These are phyloP conservation scores for Lodderomyces parapsilosis DNA, from an alignment of 1,139 yeast genomes.

Conservation along the genomic window DNA sequence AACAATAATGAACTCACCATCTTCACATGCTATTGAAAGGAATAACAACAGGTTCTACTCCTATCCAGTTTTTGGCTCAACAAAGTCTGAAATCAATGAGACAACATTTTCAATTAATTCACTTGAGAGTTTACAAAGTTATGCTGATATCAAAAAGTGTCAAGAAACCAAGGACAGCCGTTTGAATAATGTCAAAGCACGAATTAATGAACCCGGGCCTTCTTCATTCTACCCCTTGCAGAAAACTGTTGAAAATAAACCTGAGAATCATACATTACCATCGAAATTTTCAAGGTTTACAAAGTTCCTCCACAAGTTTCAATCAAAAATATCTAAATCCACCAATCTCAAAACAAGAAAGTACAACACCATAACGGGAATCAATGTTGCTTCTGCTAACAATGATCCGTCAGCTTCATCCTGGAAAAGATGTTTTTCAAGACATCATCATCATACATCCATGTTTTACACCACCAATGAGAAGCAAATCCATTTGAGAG, in stretches of 20 bases:
- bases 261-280: neutral
- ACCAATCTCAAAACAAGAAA: neutral
- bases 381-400: neutral
- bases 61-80: neutral
- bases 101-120: neutral
- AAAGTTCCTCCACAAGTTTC: conserved; percentile 3
- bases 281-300: neutral
- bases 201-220: too few relatives aligned
- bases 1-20: neutral
- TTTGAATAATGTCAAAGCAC: neutral
- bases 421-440: conserved; percentile 1
- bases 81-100: neutral
- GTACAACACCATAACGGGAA: neutral
- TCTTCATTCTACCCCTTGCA: neutral
- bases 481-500: conserved; percentile 1
- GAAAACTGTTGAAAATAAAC: neutral
- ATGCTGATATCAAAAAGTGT: neutral
- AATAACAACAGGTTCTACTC: neutral
- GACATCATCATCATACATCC: conserved; percentile 2
- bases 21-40: neutral
- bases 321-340: neutral
- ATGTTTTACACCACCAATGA: neutral
- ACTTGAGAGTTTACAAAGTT: neutral
- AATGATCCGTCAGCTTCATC: neutral
- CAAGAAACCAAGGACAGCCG: neutral